Percentiles rank a stretch among this genome's conserved stretches.
These are phyloP conservation scores for Aspergillus thermomutatus DNA, from an alignment of 2,329 filamentous ascomycete genomes.

Conservation along the genomic window DNA sequence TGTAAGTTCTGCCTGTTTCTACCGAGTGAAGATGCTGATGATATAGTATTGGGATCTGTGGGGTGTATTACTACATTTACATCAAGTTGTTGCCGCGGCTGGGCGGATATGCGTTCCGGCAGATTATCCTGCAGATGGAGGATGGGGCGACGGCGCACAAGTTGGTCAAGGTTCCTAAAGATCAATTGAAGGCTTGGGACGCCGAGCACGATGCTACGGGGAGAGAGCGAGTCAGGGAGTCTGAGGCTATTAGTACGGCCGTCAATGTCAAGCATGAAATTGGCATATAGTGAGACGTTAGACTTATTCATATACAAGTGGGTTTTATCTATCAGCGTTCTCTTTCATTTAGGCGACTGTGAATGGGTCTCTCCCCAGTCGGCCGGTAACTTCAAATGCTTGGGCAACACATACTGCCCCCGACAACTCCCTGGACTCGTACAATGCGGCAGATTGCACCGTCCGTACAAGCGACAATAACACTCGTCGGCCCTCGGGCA, in stretches of 20 bases:
- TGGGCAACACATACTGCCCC: conserved; percentile 41
- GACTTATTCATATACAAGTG: not conserved
- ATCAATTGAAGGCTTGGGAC: conserved; percentile 56
- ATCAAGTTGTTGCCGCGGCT: conserved; percentile 54
- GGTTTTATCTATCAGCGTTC: too few species aligned
- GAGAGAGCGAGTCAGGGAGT: conserved; percentile 6
- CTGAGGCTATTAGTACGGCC: not conserved
- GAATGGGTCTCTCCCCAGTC: conserved; percentile 32
- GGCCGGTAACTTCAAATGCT: conserved; percentile 35
- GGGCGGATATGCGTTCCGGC: conserved; percentile 54
- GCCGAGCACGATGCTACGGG: conserved; percentile 52
- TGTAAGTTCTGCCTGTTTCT: conserved; percentile 48
- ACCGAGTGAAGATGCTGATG: not conserved
- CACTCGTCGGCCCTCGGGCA: conserved; percentile 42
- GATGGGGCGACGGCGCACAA: conserved; percentile 47
- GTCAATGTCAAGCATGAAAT: not conserved
- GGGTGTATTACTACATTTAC: conserved; percentile 58
- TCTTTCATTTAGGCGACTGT: not conserved
- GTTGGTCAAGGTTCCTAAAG: conserved; percentile 54
- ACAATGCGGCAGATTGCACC: conserved; percentile 38
- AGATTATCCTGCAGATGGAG: conserved; percentile 53
- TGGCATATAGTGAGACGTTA: not conserved
- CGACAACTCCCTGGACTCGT: conserved; percentile 30
- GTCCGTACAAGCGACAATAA: conserved; percentile 45
- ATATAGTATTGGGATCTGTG: conserved; percentile 50